A percentile compares a stretch with the other conserved stretches of the same genome.
Evolutionary conservation across 2,329 filamentous ascomycete genomes (phyloP).

Genomic region (Rhexocercosporidium sp.): DNA sequence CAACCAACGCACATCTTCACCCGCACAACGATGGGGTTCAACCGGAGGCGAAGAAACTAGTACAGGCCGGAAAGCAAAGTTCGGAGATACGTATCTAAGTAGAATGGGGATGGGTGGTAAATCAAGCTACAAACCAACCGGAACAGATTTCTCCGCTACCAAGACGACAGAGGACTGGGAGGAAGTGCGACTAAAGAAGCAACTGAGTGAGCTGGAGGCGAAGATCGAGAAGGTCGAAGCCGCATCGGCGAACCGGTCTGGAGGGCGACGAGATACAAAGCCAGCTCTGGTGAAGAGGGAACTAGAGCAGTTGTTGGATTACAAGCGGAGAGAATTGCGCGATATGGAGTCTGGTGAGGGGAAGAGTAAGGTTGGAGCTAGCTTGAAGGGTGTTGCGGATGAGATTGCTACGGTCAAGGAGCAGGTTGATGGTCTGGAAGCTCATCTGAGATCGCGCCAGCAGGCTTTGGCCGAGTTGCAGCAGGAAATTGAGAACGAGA

Average conservation of each 20-base stretch:
- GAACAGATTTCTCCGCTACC: slow-evolving; percentile 87
- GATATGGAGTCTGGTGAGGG: slow-evolving; percentile 76
- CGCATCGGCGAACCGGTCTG: slow-evolving; percentile 67
- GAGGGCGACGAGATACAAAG: slow-evolving; percentile 74
- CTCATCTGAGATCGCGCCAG: slow-evolving; percentile 78
- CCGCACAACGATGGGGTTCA: slow-evolving; percentile 77
- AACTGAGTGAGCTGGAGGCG: slow-evolving; percentile 85
- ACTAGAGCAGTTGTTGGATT: slow-evolving; percentile 91
- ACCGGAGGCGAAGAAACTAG: slow-evolving; percentile 79
- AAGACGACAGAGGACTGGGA: slow-evolving; percentile 95
- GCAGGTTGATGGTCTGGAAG: slow-evolving; percentile 89
- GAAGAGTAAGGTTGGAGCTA: slow-evolving; percentile 71
- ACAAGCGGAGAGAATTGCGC: slow-evolving; percentile 81
- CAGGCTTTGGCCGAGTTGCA: slow-evolving; percentile 77
- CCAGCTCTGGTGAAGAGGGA: slow-evolving; percentile 94
- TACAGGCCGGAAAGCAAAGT: slow-evolving; percentile 93
- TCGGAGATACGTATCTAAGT: slow-evolving; percentile 95
- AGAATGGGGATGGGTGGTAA: slow-evolving; percentile 79
- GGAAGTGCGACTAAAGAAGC: slow-evolving; percentile 92
- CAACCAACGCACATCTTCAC: slow-evolving; percentile 66
- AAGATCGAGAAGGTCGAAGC: slow-evolving; percentile 86
- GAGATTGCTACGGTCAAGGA: slow-evolving; percentile 91
- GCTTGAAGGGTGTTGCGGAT: slow-evolving; percentile 77
- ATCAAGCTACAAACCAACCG: slow-evolving; percentile 77
- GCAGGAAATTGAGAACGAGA: slow-evolving; percentile 87